Evolutionary conservation across 129 eudicot genomes (phyloP).

Genomic region (Kitagawia praeruptora): DNA sequence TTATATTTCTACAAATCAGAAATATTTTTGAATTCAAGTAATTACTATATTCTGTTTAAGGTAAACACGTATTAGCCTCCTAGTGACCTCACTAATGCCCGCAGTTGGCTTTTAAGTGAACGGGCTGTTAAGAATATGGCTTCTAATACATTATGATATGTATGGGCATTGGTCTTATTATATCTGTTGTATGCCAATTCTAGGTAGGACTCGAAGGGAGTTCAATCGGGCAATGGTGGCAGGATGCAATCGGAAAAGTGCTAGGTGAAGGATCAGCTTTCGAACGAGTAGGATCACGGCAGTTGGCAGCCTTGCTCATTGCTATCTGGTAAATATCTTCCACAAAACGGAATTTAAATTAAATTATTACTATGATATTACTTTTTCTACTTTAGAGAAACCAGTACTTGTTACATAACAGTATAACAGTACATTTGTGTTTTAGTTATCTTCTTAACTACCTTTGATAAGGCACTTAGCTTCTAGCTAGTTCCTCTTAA

Average conservation of each 20-base stretch:
- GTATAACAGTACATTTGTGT: no score
- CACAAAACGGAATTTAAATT: not conserved
- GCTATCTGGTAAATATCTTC: slow-evolving; percentile 64
- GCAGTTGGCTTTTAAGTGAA: no score
- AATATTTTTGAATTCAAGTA: no score
- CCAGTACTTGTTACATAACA: no score
- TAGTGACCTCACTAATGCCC: not conserved
- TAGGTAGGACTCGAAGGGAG: slow-evolving; percentile 99
- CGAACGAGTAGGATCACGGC: slow-evolving; percentile 94
- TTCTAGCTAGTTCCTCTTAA: not conserved
- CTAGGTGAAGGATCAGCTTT: slow-evolving; percentile 76
- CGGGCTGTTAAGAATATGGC: not conserved
- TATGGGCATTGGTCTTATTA: not conserved
- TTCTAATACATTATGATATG: not conserved
- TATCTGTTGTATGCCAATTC: slow-evolving; percentile 12
- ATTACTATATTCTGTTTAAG: no score
- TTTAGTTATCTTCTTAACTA: no score
- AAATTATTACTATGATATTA: not conserved
- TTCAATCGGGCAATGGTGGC: slow-evolving; percentile 91
- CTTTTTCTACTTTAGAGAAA: no score
- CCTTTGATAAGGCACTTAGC: no score
- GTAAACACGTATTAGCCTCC: not conserved
- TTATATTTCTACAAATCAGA: no score
- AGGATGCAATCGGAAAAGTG: slow-evolving; percentile 86
- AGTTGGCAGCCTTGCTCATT: slow-evolving; percentile 81